phyloP scores from a whole-genome alignment of 257 asterid genomes.

The Fraxinus pennsylvanica region DNA sequence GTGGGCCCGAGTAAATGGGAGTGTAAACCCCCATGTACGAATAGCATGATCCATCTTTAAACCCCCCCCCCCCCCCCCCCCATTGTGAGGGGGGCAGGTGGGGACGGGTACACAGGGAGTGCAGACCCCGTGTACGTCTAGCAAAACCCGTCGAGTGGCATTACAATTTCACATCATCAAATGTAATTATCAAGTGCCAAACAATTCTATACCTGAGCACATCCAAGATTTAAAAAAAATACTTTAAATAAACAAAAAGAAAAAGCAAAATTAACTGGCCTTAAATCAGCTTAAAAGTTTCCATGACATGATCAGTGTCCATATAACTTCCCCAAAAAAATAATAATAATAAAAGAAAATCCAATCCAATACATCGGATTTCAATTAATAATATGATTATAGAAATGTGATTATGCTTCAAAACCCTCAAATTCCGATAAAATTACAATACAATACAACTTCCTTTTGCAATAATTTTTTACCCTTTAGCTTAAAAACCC shows the following conservation, averaged over 20 bases:
- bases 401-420: neutral
- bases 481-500: conserved; percentile 6
- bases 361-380: neutral
- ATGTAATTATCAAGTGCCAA: neutral
- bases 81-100: too few relatives aligned
- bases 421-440: neutral
- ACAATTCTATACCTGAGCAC: neutral
- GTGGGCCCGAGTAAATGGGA: too few relatives aligned
- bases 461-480: neutral
- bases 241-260: neutral
- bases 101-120: too few relatives aligned
- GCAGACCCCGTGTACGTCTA: too few relatives aligned
- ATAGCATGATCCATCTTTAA: too few relatives aligned
- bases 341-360: neutral
- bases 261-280: neutral
- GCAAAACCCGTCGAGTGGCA: neutral
- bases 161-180: neutral
- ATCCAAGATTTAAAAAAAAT: neutral
- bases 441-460: neutral
- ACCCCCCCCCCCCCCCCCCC: too few relatives aligned
- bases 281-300: neutral
- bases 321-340: neutral
- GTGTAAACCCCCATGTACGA: too few relatives aligned
- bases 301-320: neutral
- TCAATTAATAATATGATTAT: neutral